These are phyloP conservation scores for Solanum tarapatanum DNA, from an alignment of 257 asterid genomes.

Conservation along the genomic window DNA sequence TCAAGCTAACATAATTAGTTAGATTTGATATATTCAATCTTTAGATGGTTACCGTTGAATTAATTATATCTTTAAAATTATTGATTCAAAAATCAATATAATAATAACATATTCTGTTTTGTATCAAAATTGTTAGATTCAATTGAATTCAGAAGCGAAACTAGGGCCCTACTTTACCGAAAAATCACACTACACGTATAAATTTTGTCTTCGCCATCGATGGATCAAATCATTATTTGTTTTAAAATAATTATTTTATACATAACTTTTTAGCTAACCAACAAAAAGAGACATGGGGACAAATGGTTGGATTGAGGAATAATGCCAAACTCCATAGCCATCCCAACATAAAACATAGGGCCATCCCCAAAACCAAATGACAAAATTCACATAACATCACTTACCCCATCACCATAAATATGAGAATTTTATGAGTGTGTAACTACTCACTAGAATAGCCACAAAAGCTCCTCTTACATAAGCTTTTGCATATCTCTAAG, in stretches of 20 bases:
- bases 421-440: background rate
- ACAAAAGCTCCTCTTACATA: background rate
- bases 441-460: too few species aligned
- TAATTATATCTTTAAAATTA: background rate
- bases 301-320: background rate
- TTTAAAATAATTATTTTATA: background rate
- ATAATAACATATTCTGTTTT: background rate
- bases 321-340: background rate
- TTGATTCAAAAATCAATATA: background rate
- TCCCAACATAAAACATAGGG: background rate
- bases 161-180: fast-evolving
- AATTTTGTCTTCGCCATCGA: too few species aligned
- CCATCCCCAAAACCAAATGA: background rate
- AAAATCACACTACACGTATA: too few species aligned
- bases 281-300: background rate
- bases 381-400: background rate
- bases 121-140: background rate
- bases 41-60: background rate
- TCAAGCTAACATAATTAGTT: background rate
- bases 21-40: background rate
- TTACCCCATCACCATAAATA: background rate
- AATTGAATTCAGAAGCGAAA: background rate
- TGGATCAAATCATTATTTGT: background rate
- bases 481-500: background rate
- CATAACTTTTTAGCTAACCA: background rate